Base-by-base conservation (phyloP, 2,329 filamentous ascomycete species). In the Rhinocladiella similis region DNA sequence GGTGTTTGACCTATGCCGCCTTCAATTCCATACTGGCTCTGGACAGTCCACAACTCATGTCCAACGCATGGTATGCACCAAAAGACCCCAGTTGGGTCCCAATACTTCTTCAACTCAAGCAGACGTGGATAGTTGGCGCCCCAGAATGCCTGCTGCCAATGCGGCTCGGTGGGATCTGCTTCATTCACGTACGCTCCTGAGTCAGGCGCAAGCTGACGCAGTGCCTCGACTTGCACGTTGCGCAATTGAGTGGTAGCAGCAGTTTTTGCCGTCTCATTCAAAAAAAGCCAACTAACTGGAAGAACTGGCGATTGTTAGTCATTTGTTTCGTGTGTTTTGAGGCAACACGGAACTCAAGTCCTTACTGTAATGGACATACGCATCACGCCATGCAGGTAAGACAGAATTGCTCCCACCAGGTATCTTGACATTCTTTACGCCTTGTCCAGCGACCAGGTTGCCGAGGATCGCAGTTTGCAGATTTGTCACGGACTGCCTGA, bases 71-170 rank as follows among this genome's bases (percentile, higher is more conserved):
- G 61, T 13, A 58, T 63, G 42, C 61, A 65, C 59, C 65, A 49
- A 38, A 70, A 72, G 14, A 63, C 56, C 16, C 59, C 57, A 12
- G 53, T 46, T 0, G 68, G 68, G 51, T 73, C 69, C 62, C 65
- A 69, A 20, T 64, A 61, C 51, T 68, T 60, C 65, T 72, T 72
- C 29, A 72, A 60, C 5, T 51, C 33, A 19, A 68, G 65, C 42
- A 74, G 38, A 12, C 61, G 58, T 5, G 59, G 59, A 54, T 72
- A 70, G 36, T 70, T 69, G 3, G 61, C 46, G 12, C 74, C 75
- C 69, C 70, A 77, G 61, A 76, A 77, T 5, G 69, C 64, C 18
- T 68, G 22, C 54, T 75, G 70, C 63, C 72, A 76, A 22, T 69
- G 60, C 4, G 72, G 69, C 60, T 77, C 73, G n/a, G 67, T 68